Conservation (phyloP, 2,329 filamentous ascomycete species). For the Fusarium haematococcum region DNA sequence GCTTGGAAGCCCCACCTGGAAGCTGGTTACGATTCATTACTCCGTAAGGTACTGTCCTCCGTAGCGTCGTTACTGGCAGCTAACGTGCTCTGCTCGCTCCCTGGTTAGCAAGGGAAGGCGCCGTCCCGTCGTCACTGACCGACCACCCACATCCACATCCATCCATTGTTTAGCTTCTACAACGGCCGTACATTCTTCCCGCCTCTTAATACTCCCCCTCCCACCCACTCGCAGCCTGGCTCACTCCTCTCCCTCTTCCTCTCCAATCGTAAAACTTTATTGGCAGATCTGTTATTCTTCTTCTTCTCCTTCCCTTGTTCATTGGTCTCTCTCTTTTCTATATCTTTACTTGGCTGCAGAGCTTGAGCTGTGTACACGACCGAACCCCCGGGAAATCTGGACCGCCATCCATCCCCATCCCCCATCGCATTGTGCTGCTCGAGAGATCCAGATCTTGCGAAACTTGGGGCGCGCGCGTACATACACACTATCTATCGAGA, state of each 20-base stretch:
- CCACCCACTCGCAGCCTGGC: not conserved
- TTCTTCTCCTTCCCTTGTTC: slow-evolving; percentile 4
- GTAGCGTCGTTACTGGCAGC: not conserved
- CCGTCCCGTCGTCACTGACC: not conserved
- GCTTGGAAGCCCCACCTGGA: slow-evolving; percentile 6
- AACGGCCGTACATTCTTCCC: slow-evolving; percentile 19
- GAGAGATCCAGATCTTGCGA: not conserved
- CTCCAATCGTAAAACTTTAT: not conserved
- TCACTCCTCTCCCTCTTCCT: slow-evolving; percentile 6
- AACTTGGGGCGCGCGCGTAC: not conserved
- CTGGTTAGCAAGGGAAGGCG: not conserved
- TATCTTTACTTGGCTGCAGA: slow-evolving; percentile 22
- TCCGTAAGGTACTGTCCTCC: not conserved
- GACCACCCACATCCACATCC: not conserved
- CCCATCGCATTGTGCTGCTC: not conserved
- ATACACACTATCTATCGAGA: not conserved
- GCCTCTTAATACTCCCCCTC: slow-evolving; percentile 25
- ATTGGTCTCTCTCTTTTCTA: slow-evolving; percentile 23
- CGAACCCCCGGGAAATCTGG: slow-evolving; percentile 6
- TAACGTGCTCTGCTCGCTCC: not conserved
- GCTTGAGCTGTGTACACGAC: slow-evolving; percentile 20
- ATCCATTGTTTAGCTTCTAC: slow-evolving; percentile 5
- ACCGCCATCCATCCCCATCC: not conserved
- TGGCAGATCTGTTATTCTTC: not conserved
- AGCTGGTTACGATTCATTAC: not conserved